Percentiles rank a stretch among this genome's conserved stretches.
Evolutionary conservation across 192 early-diverging fungal species (phyloP).

Genomic region (Coemansia sp.): DNA sequence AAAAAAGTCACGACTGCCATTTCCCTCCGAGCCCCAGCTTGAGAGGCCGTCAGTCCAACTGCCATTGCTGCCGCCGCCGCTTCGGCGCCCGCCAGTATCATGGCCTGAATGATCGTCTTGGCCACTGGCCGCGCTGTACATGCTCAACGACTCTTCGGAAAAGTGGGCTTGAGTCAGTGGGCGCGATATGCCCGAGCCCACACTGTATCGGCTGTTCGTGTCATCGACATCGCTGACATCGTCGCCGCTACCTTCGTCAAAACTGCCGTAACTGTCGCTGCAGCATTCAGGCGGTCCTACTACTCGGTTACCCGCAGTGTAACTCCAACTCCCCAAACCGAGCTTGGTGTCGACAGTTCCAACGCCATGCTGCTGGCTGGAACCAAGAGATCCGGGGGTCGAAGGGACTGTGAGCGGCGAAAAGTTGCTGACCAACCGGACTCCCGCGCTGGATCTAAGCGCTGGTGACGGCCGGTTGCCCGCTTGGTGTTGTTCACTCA

Average conservation of each 20-base stretch:
- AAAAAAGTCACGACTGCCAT: conserved; percentile 9
- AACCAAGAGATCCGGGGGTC: conserved; percentile 41
- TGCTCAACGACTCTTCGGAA: conserved; percentile 36
- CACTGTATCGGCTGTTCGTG: conserved; percentile 12
- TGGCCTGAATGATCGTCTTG: conserved; percentile 13
- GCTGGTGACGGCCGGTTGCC: conserved; percentile 13
- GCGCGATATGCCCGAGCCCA: conserved; percentile 12
- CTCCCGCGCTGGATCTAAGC: conserved; percentile 19
- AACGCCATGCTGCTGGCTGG: conserved; percentile 10
- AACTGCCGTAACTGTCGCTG: conserved; percentile 5
- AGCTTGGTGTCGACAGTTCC: conserved; percentile 5
- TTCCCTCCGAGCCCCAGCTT: background rate
- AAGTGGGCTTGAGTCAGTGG: conserved; percentile 29
- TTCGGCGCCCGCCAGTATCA: conserved; percentile 2
- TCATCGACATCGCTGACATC: background rate
- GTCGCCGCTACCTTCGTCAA: background rate
- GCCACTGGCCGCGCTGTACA: conserved; percentile 33
- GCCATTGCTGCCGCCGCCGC: background rate
- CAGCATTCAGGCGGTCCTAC: background rate
- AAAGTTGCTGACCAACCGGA: conserved; percentile 49
- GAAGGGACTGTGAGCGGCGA: conserved; percentile 55
- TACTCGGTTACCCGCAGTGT: background rate
- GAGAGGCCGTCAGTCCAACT: conserved; percentile 16
- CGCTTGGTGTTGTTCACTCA: background rate
- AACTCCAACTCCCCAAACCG: background rate